Percentiles rank a stretch among this genome's conserved stretches.
Evolutionary conservation across 176 grass and related monocot genomes (phyloP).

Genomic region (Poa pratensis): DNA sequence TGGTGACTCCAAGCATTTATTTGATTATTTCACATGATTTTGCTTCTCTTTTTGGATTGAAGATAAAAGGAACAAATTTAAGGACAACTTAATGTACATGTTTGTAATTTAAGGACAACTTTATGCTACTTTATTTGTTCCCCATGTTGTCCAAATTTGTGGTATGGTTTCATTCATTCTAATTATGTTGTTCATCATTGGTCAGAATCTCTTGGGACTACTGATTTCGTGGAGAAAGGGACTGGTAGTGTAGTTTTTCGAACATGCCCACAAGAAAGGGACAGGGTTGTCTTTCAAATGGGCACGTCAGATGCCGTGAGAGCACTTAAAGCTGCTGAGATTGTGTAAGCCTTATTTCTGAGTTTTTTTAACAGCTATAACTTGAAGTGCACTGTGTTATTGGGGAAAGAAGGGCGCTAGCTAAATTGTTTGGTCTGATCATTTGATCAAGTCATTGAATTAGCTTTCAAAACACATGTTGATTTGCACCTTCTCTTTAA

Average conservation of each 20-base stretch:
- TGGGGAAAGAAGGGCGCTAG: background rate
- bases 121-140: slow-evolving; percentile 19
- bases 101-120: background rate
- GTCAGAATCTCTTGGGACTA: slow-evolving; percentile 80
- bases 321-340: slow-evolving; percentile 87
- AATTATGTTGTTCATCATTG: slow-evolving; percentile 35
- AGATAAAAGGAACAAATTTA: background rate
- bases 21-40: slow-evolving; percentile 20
- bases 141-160: slow-evolving; percentile 7
- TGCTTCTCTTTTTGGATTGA: background rate
- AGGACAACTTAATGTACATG: background rate
- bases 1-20: slow-evolving; percentile 13
- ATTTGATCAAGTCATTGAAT: slow-evolving; percentile 5
- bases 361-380: slow-evolving; percentile 1
- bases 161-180: slow-evolving; percentile 28
- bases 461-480: background rate
- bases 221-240: slow-evolving; percentile 92
- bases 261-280: slow-evolving; percentile 80
- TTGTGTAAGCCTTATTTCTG: slow-evolving; percentile 70
- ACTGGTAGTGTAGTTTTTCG: slow-evolving; percentile 86
- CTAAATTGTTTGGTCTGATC: slow-evolving; percentile 17
- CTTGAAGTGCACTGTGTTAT: slow-evolving; percentile 4
- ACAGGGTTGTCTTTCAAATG: slow-evolving; percentile 91
- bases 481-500: slow-evolving; percentile 33
- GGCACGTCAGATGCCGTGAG: slow-evolving; percentile 89